Evolutionary conservation across 768 basidiomycete genomes (phyloP), one percentile per base, ranked within the genome.

Genomic region (Suillus ampliporus): DNA sequence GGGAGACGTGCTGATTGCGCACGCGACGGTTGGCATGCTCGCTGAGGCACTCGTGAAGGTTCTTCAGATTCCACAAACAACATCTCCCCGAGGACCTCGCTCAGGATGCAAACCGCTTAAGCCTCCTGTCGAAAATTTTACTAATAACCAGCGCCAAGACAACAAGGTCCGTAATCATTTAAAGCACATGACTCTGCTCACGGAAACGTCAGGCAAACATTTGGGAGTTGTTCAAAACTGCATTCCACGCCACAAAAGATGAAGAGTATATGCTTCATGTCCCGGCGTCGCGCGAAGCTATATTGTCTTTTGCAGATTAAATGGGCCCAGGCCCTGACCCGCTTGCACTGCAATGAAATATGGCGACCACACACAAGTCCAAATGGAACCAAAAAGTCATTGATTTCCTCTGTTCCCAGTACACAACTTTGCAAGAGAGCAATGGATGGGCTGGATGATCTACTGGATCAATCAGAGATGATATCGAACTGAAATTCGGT

Each of bases 231-330:
- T 44, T 44, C 43, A 44, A 11, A 44, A 44, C 10, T 11, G 4
- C 43, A 44, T 44, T 44, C 43, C 43, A 44, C 10, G n/a, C 43
- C 43, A 44, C 43, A 44, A 44, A 44, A 44, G 43, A 44, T 11
- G 43, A 44, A 44, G 43, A 44, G 43, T 44, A 44, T 21, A 44
- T 44, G 43, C 43, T 44, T 44, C 43, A 44, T 44, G 43, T 44
- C n/a, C 11, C n/a, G 4, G 43, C 10, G 10, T 44, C 10, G 4
- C 4, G 10, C 1, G 10, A 44, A 44, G 43, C 43, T 21, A 44
- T 44, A n/a, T 11, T 44, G 43, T 44, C 43, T 21, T 44, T 44
- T 21, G n/a, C n/a, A 44, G 10, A 21, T 44, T 19, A 11, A 44
- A 44, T 4, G n/a, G 43, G 43, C n/a, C n/a, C 43, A 44, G 43